phyloP scores from a whole-genome alignment of 2,329 filamentous ascomycete species.

The Coniochaeta sp. region DNA sequence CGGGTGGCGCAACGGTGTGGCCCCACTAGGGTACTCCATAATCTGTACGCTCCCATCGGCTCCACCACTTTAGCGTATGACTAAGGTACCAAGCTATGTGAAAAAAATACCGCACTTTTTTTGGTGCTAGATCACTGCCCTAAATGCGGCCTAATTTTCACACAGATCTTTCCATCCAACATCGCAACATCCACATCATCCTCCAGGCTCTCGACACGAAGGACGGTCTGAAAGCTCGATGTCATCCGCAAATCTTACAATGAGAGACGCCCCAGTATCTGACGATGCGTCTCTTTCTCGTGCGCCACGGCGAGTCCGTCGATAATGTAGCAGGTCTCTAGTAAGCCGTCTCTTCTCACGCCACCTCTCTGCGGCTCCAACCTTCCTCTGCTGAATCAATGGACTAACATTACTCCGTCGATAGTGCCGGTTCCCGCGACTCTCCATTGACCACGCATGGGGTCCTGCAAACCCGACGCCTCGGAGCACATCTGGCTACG shows the following conservation, averaged over 20 bases:
- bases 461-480: slow-evolving; percentile 65
- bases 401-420: slow-evolving; percentile 17
- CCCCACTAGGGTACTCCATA: too few relatives aligned
- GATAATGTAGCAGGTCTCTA: slow-evolving; percentile 78
- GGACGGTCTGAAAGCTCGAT: neutral
- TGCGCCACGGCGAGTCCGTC: slow-evolving; percentile 85
- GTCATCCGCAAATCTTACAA: neutral
- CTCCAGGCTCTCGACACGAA: too few relatives aligned
- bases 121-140: too few relatives aligned
- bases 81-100: too few relatives aligned
- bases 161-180: too few relatives aligned
- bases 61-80: too few relatives aligned
- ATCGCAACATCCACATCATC: too few relatives aligned
- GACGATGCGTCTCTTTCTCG: slow-evolving; percentile 61
- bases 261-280: neutral
- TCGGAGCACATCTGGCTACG: slow-evolving; percentile 55
- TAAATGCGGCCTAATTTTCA: too few relatives aligned
- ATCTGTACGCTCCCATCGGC: too few relatives aligned
- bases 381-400: neutral
- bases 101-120: too few relatives aligned
- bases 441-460: slow-evolving; percentile 78
- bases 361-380: neutral
- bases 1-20: too few relatives aligned
- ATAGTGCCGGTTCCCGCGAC: slow-evolving; percentile 69
- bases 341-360: slow-evolving; percentile 39